Evolutionary conservation across 2,329 filamentous ascomycete genomes (phyloP).

Genomic region (Colletotrichum sp.): DNA sequence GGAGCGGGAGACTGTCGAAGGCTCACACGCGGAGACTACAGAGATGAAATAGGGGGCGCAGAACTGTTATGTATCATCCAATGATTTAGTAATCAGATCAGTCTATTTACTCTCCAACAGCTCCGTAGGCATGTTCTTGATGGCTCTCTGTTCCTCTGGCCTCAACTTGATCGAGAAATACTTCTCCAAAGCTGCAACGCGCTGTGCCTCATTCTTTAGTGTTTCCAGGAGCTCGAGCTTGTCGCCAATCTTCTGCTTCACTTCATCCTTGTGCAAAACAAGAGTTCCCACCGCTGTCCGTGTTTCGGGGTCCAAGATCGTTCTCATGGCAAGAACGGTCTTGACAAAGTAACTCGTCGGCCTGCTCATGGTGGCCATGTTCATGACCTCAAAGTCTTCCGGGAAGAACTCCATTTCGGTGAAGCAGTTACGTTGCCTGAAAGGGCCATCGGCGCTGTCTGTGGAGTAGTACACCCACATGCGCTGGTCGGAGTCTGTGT

Average conservation of each 20-base stretch:
- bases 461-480: slow-evolving; percentile 44
- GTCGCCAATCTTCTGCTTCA: slow-evolving; percentile 47
- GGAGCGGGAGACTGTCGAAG: background rate
- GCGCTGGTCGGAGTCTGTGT: slow-evolving; percentile 36
- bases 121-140: slow-evolving; percentile 40
- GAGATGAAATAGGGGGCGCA: background rate
- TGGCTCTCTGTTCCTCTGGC: slow-evolving; percentile 50
- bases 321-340: slow-evolving; percentile 38
- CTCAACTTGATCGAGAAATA: slow-evolving; percentile 55
- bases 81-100: background rate
- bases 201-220: slow-evolving; percentile 51
- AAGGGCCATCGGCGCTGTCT: slow-evolving; percentile 31
- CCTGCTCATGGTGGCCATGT: slow-evolving; percentile 38
- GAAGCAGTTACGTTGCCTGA: slow-evolving; percentile 56
- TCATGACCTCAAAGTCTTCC: slow-evolving; percentile 53
- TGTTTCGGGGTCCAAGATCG: slow-evolving; percentile 26
- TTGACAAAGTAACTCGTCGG: slow-evolving; percentile 42
- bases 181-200: slow-evolving; percentile 51
- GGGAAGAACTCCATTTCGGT: slow-evolving; percentile 52
- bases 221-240: slow-evolving; percentile 44
- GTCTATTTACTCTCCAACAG: background rate
- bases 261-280: slow-evolving; percentile 46
- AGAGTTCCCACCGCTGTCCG: slow-evolving; percentile 38
- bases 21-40: background rate
- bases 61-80: background rate